These are phyloP conservation scores for Mycena sp. DNA, from an alignment of 1,284 basidiomycete species.

Conservation along the genomic window DNA sequence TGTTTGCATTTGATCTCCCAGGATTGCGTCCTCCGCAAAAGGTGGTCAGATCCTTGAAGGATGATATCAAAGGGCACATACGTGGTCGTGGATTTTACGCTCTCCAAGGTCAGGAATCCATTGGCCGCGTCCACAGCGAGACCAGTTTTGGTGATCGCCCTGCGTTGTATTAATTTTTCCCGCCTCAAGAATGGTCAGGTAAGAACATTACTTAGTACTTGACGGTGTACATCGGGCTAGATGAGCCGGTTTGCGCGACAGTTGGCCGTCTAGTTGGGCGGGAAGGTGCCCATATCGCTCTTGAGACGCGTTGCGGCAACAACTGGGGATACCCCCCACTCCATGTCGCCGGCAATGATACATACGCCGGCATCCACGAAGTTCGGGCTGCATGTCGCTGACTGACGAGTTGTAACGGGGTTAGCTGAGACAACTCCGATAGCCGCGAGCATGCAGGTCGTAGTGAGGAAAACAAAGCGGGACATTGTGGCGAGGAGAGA, in stretches of 20 bases:
- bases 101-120: conserved; percentile 16
- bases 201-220: conserved; percentile 2
- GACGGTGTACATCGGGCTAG: conserved; percentile 14
- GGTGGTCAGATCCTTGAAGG: too few species aligned
- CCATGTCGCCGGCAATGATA: background rate
- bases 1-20: conserved; percentile 19
- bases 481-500: background rate
- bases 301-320: conserved; percentile 15
- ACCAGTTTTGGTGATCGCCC: conserved; percentile 13
- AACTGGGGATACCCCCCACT: conserved; percentile 3
- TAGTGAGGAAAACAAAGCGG: conserved; percentile 2
- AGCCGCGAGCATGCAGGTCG: conserved; percentile 5
- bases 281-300: background rate
- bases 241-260: conserved; percentile 26
- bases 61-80: background rate
- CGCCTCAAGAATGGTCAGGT: too few species aligned
- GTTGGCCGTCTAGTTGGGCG: conserved; percentile 10
- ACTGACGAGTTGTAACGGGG: background rate
- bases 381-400: background rate
- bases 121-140: conserved; percentile 7
- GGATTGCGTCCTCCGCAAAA: conserved; percentile 4
- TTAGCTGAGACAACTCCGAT: background rate
- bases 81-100: conserved; percentile 3
- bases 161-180: background rate
- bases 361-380: conserved; percentile 1